These are phyloP conservation scores for Suhomyces sp. DNA, from an alignment of 805 yeast species.

Conservation along the genomic window DNA sequence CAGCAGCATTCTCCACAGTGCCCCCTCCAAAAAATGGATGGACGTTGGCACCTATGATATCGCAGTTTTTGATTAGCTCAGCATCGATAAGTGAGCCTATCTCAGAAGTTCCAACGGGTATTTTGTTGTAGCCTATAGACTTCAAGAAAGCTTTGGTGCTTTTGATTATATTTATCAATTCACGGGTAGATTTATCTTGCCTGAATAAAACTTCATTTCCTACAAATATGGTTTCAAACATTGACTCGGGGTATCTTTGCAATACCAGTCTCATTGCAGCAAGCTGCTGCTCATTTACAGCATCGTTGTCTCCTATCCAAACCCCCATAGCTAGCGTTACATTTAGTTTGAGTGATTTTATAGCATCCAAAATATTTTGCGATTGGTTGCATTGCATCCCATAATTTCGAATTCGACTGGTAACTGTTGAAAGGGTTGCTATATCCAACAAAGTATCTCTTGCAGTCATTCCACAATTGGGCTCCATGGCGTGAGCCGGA, in stretches of 20 bases:
- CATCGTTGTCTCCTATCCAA: conserved; percentile 52
- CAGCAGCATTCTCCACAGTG: conserved; percentile 41
- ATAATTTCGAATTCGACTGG: conserved; percentile 54
- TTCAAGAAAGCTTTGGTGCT: conserved; percentile 38
- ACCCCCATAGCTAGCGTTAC: conserved; percentile 61
- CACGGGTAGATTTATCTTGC: conserved; percentile 40
- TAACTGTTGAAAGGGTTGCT: conserved; percentile 54
- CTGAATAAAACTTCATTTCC: conserved; percentile 65
- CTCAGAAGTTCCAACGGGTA: conserved; percentile 65
- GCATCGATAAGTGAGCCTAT: conserved; percentile 46
- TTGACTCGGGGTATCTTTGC: conserved; percentile 36
- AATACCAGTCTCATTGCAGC: conserved; percentile 42
- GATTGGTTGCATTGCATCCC: conserved; percentile 64
- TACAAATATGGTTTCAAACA: conserved; percentile 51
- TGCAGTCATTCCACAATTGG: conserved; percentile 49
- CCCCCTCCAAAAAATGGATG: conserved; percentile 71
- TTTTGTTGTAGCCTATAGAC: conserved; percentile 25
- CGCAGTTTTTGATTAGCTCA: conserved; percentile 43
- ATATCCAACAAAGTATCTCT: conserved; percentile 55
- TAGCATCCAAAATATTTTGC: conserved; percentile 50
- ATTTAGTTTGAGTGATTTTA: conserved; percentile 47
- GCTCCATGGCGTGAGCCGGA: conserved; percentile 51
- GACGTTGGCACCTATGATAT: conserved; percentile 59
- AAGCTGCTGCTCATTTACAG: conserved; percentile 47
- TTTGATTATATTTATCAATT: conserved; percentile 41